Conservation (phyloP, 495 filamentous ascomycete species). For the Xylaria grammica region DNA sequence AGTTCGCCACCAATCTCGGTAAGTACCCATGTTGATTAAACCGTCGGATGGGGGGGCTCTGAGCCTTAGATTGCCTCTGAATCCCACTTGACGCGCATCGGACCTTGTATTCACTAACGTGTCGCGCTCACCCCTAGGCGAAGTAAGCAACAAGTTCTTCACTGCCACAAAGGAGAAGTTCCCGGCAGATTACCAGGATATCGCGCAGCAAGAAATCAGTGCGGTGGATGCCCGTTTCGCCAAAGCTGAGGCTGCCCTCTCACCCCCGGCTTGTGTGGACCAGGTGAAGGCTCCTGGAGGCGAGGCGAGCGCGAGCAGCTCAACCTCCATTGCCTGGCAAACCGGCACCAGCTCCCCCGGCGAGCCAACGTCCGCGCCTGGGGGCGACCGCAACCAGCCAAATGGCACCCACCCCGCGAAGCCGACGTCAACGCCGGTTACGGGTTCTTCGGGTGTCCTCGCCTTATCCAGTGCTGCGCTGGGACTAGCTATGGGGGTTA, state of each 20-base stretch:
- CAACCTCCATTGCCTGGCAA: conserved; percentile 6
- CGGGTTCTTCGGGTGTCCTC: neutral
- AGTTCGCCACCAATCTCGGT: conserved; percentile 3
- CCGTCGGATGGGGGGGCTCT: neutral
- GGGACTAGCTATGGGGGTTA: neutral
- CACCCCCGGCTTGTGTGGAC: conserved; percentile 13
- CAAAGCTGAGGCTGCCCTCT: neutral
- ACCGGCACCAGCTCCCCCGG: neutral
- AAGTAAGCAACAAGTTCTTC: conserved; percentile 16
- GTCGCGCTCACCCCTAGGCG: neutral
- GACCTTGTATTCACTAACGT: neutral
- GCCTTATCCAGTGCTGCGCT: neutral
- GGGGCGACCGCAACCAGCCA: neutral
- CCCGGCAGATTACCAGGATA: conserved; percentile 1
- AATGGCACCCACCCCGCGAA: conserved; percentile 1
- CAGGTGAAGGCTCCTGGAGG: neutral
- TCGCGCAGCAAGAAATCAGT: conserved; percentile 9
- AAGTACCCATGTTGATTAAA: conserved; percentile 2
- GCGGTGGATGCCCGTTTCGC: conserved; percentile 6
- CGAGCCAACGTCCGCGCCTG: neutral
- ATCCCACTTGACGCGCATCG: neutral
- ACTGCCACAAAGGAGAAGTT: conserved; percentile 14
- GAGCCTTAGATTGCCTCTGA: neutral
- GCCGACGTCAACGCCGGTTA: neutral
- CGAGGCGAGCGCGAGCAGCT: neutral